These are phyloP conservation scores for Phytopythium litorale DNA, from an alignment of 352 stramenopile genomes.

Conservation along the genomic window DNA sequence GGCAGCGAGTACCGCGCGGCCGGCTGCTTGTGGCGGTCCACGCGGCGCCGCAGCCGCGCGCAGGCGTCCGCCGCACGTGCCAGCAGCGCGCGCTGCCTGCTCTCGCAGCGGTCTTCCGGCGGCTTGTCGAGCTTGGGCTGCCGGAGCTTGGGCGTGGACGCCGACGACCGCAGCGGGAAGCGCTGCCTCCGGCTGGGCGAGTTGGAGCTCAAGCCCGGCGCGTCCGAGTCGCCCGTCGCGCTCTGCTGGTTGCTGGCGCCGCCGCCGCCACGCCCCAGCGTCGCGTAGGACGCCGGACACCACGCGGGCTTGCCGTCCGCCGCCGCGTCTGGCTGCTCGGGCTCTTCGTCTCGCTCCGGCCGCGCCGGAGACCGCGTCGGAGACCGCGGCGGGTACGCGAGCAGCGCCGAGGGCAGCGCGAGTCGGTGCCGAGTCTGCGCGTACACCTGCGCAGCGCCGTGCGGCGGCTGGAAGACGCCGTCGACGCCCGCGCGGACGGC, in stretches of 20 bases:
- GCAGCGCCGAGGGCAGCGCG: not conserved
- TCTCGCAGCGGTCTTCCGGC: slow-evolving; percentile 20
- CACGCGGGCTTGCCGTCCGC: slow-evolving; percentile 12
- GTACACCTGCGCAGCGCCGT: slow-evolving; percentile 12
- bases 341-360: slow-evolving; percentile 15
- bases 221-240: not conserved
- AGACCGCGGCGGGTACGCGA: slow-evolving; percentile 3
- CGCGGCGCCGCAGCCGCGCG: slow-evolving; percentile 19
- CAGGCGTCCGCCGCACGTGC: slow-evolving; percentile 25
- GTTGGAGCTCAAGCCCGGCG: not conserved
- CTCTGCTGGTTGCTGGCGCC: not conserved
- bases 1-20: slow-evolving; percentile 44
- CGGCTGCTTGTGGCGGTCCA: slow-evolving; percentile 36
- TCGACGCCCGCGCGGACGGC: slow-evolving; percentile 23
- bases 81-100: slow-evolving; percentile 25
- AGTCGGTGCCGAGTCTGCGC: not conserved
- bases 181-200: slow-evolving; percentile 17
- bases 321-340: slow-evolving; percentile 1
- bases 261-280: not conserved
- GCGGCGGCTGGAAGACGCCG: slow-evolving; percentile 47
- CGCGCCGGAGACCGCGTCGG: not conserved
- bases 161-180: slow-evolving; percentile 16
- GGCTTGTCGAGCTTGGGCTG: not conserved
- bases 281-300: slow-evolving; percentile 35
- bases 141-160: not conserved